These are phyloP conservation scores for Stagonosporopsis rhizophila DNA, from an alignment of 2,329 filamentous ascomycete genomes.

Conservation along the genomic window DNA sequence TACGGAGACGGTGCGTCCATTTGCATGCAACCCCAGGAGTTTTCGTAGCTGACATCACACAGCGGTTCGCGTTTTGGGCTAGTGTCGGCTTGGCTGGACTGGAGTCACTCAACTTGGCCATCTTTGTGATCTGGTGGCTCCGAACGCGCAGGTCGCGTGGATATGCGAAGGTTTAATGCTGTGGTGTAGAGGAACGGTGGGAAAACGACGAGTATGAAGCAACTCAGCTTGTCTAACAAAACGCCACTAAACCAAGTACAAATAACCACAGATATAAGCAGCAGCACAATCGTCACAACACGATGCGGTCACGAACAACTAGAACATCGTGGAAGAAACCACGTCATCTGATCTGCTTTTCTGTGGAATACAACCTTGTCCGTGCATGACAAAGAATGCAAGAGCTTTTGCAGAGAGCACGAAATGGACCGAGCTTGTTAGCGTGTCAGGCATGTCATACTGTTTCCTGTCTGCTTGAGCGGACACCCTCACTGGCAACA, in stretches of 20 bases:
- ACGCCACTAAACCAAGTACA: not conserved
- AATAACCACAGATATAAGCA: not conserved
- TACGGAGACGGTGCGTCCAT: conserved; percentile 24
- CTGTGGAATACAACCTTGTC: not conserved
- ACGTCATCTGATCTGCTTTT: not conserved
- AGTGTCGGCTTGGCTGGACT: conserved; percentile 24
- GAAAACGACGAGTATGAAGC: too few relatives aligned
- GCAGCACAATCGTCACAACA: not conserved
- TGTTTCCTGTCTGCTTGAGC: not conserved
- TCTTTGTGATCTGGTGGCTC: conserved; percentile 27
- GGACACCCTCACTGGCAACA: not conserved
- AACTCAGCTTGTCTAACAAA: too few relatives aligned
- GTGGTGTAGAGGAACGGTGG: not conserved
- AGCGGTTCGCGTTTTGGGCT: conserved; percentile 30
- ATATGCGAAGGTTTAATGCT: conserved; percentile 22
- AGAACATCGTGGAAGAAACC: not conserved
- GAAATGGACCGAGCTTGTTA: conserved; percentile 1
- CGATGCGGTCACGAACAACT: not conserved
- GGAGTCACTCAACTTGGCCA: conserved; percentile 24
- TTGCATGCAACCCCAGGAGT: not conserved
- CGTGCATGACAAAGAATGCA: not conserved
- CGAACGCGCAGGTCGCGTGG: conserved; percentile 18
- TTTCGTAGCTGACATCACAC: conserved; percentile 4
- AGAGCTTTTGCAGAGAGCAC: not conserved
- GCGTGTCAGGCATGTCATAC: conserved; percentile 2